phyloP scores from a whole-genome alignment of 2,329 filamentous ascomycete genomes.

The Scleromitrula shiraiana region DNA sequence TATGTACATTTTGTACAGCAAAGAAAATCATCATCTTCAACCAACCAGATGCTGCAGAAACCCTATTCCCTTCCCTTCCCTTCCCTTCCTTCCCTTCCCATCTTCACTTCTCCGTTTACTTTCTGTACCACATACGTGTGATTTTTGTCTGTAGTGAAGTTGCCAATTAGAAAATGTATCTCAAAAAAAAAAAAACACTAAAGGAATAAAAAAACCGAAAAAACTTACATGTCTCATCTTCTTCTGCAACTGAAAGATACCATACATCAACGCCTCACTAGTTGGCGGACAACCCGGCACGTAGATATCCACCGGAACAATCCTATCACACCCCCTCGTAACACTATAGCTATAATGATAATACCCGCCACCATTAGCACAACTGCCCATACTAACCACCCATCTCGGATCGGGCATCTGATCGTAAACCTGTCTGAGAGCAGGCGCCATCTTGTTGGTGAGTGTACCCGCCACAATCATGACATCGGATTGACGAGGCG shows the following conservation, averaged over 20 bases:
- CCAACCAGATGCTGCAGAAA: neutral
- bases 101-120: constrained; percentile 6
- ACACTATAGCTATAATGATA: constrained; percentile 82
- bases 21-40: neutral
- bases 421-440: constrained; percentile 84
- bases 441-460: constrained; percentile 94
- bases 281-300: constrained; percentile 66
- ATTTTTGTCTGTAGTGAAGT: constrained; percentile 10
- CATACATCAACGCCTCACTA: constrained; percentile 54
- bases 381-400: constrained; percentile 78
- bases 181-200: neutral
- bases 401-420: constrained; percentile 91
- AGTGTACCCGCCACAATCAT: constrained; percentile 92
- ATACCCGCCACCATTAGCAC: constrained; percentile 78
- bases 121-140: constrained; percentile 16
- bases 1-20: constrained; percentile 1
- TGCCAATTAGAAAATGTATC: neutral
- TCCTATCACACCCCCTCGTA: constrained; percentile 65
- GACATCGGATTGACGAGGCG: constrained; percentile 79
- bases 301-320: constrained; percentile 74
- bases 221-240: constrained; percentile 14
- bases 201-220: neutral
- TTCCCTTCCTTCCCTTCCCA: neutral
- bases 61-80: neutral
- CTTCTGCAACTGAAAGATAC: constrained; percentile 14